A percentile compares a stretch with the other conserved stretches of the same genome.
Evolutionary conservation across 257 asterid genomes (phyloP).

Genomic region (Capsicum rhomboideum): DNA sequence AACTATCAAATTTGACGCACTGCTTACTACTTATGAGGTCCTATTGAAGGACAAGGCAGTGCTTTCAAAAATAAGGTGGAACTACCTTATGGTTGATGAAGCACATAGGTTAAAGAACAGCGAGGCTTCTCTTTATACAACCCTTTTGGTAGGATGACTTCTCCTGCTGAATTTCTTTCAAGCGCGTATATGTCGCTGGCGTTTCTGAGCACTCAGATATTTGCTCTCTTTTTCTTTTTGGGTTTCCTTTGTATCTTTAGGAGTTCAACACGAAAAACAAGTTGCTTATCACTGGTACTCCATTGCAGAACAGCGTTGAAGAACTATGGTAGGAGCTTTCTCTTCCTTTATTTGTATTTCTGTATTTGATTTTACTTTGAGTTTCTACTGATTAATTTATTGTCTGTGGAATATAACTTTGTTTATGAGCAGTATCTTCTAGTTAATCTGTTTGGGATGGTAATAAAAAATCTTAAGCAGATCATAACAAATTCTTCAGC

Average conservation of each 20-base stretch:
- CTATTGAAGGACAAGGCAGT: slow-evolving; percentile 83
- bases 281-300: slow-evolving; percentile 96
- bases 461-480: not conserved
- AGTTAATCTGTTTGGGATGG: not conserved
- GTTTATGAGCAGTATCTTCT: not conserved
- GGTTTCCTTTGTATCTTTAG: slow-evolving; percentile 31
- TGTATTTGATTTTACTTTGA: not conserved
- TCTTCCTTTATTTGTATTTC: slow-evolving; percentile 1
- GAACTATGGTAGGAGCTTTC: slow-evolving; percentile 78
- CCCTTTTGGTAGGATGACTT: slow-evolving; percentile 48
- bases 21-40: slow-evolving; percentile 94
- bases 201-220: not conserved
- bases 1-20: slow-evolving; percentile 71
- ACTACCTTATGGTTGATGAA: slow-evolving; percentile 98
- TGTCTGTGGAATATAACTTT: not conserved
- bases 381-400: not conserved
- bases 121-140: slow-evolving; percentile 85
- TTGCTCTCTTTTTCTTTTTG: not conserved
- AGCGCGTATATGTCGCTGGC: not conserved
- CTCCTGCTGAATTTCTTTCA: slow-evolving; percentile 7
- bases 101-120: slow-evolving; percentile 97
- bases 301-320: slow-evolving; percentile 95
- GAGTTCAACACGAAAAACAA: slow-evolving; percentile 96
- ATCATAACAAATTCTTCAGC: not conserved
- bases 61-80: slow-evolving; percentile 95